Conservation (phyloP, 31 red algal species). For the Porphyra umbilicalis region DNA sequence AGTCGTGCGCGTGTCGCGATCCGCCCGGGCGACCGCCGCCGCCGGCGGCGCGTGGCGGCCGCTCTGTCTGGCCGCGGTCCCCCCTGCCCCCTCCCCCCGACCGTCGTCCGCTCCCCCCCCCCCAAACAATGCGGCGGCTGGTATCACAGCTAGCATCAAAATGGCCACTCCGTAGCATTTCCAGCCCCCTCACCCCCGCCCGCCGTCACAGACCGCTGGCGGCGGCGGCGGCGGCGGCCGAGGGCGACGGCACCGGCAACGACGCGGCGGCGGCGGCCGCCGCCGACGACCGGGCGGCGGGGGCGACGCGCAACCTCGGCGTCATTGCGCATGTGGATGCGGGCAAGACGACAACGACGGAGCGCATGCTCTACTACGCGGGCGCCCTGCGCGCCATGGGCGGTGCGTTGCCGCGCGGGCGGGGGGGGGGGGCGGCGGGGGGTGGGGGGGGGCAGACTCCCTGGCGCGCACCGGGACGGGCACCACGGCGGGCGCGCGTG, state of each 20-base stretch:
- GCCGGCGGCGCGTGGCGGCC: too few relatives aligned
- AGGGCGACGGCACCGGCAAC: background rate
- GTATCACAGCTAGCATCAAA: too few relatives aligned
- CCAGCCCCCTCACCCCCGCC: too few relatives aligned
- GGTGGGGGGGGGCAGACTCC: background rate
- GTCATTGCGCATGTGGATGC: conserved; percentile 94
- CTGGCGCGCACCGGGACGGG: too few relatives aligned
- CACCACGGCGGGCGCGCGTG: too few relatives aligned
- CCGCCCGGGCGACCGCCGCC: too few relatives aligned
- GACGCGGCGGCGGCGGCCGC: background rate
- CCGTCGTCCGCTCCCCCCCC: too few relatives aligned
- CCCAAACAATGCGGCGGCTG: background rate
- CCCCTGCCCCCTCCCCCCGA: too few relatives aligned
- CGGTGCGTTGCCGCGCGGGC: background rate
- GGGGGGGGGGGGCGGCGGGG: background rate
- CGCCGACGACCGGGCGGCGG: background rate
- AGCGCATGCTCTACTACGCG: conserved; percentile 82
- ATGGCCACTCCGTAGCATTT: too few relatives aligned
- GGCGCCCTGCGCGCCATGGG: conserved; percentile 68
- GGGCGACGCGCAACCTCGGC: conserved; percentile 61
- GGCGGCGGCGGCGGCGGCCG: background rate
- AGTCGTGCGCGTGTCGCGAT: too few relatives aligned
- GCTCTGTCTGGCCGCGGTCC: too few relatives aligned
- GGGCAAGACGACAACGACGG: conserved; percentile 91
- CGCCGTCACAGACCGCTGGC: too few relatives aligned